Conservation (phyloP, 495 filamentous ascomycete genomes). For the Xylaria curta region DNA sequence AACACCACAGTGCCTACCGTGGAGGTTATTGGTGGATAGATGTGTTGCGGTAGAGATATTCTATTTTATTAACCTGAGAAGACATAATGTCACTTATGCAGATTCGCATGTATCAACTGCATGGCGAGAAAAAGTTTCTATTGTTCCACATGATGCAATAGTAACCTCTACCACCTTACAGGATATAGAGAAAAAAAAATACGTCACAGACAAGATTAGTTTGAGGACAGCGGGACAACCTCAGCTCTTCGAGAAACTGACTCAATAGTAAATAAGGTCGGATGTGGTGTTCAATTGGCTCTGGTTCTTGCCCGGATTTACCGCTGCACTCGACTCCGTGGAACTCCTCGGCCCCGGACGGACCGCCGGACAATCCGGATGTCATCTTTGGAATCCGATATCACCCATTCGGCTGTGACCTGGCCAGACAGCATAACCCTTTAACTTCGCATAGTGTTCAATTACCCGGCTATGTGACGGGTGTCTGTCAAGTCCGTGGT, state of each 20-base stretch:
- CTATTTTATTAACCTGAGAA: neutral
- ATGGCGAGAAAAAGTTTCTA: neutral
- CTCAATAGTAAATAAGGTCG: neutral
- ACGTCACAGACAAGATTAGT: neutral
- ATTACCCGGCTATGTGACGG: neutral
- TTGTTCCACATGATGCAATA: neutral
- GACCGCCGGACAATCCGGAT: neutral
- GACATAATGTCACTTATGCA: neutral
- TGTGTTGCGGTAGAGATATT: neutral
- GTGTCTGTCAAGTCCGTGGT: neutral
- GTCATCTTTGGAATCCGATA: neutral
- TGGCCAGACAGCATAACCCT: no score
- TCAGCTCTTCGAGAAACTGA: neutral
- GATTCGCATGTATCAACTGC: neutral
- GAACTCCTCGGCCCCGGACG: neutral
- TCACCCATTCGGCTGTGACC: neutral
- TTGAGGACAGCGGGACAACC: neutral
- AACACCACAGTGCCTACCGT: neutral
- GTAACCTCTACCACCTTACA: neutral
- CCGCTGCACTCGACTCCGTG: neutral
- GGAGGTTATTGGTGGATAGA: neutral
- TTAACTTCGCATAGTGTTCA: neutral
- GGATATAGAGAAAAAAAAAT: neutral
- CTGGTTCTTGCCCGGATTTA: neutral
- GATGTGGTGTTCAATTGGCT: neutral